These are phyloP conservation scores for Aspergillus pseudoterreus DNA, from an alignment of 2,329 filamentous ascomycete genomes.

Conservation along the genomic window DNA sequence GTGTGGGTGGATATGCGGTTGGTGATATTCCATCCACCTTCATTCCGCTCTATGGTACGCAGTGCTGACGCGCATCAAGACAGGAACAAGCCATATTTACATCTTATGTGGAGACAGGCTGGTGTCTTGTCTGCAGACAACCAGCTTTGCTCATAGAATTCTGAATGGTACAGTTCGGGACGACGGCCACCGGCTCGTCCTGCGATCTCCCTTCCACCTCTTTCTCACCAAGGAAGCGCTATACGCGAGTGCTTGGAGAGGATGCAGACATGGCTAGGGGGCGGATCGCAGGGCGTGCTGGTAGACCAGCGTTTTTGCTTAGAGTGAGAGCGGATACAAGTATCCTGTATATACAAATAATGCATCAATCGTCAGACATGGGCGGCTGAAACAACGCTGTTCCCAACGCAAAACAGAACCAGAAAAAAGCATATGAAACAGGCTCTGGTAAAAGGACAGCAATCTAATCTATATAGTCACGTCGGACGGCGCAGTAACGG, in stretches of 20 bases:
- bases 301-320: too few species aligned
- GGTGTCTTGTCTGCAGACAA: neutral
- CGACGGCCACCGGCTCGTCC: neutral
- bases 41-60: neutral
- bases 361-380: too few species aligned
- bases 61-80: neutral
- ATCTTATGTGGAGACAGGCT: neutral
- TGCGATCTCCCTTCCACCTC: slow-evolving; percentile 12
- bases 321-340: too few species aligned
- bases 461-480: slow-evolving; percentile 8
- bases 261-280: slow-evolving; percentile 10
- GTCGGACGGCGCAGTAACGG: slow-evolving; percentile 6
- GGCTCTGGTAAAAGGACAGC: neutral
- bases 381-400: too few species aligned
- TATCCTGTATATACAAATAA: too few species aligned
- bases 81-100: neutral
- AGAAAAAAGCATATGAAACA: neutral
- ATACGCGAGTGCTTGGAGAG: slow-evolving; percentile 38
- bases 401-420: neutral
- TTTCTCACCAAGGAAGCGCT: slow-evolving; percentile 37
- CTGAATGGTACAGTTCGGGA: neutral
- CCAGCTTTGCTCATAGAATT: neutral
- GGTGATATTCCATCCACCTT: neutral
- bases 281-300: too few species aligned
- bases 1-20: neutral